Base-by-base conservation (phyloP, 768 basidiomycete species). In the Macrolepiota fuliginosa region DNA sequence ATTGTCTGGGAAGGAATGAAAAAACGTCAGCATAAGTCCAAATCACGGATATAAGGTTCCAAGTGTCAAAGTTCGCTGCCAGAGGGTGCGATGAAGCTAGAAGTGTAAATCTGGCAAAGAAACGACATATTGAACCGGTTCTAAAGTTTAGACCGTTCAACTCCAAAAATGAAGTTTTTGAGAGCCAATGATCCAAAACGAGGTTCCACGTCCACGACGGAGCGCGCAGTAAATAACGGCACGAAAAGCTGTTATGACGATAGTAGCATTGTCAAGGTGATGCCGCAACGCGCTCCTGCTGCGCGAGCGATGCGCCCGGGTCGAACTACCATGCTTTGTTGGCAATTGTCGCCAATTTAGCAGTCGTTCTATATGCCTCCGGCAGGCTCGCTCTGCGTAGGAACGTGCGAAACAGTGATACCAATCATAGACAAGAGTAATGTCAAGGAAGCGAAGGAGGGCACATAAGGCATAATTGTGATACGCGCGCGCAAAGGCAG, bases 1-100 rank as follows among this genome's bases (percentile, higher is more conserved):
- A 68, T 71, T 1, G 68, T 71, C 68, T 69, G 61, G 2, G 58
- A 45, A 49, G 7, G 27, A 45, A 6, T 2, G 29, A 24, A 27
- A 6, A 4, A 24, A 27, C 17, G 22, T 46, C 22, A 50, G 36
- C 50, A 15, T 27, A 6, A 49, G 9, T 4, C 24, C 42, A 42
- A 42, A 2, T 22, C 24, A 24, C 12, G n/a, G n/a, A 9, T 15
- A 22, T 24, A 12, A 22, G 11, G 46, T 10, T 11, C 12, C 22
- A 7, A 27, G 13, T 25, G 47, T 3, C 19, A 49, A 49, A 27
- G n/a, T 49, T 49, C 47, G 13, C 24, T 12, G 47, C 9, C n/a
- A 45, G 17, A 19, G 17, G 7, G 17, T 15, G 6, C 42, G 17
- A 10, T 19, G 42, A 45, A 19, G 17, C 42, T 7, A 19, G 42